These are phyloP conservation scores for Ricinus communis DNA, from an alignment of 345 rosid species.

Conservation along the genomic window DNA sequence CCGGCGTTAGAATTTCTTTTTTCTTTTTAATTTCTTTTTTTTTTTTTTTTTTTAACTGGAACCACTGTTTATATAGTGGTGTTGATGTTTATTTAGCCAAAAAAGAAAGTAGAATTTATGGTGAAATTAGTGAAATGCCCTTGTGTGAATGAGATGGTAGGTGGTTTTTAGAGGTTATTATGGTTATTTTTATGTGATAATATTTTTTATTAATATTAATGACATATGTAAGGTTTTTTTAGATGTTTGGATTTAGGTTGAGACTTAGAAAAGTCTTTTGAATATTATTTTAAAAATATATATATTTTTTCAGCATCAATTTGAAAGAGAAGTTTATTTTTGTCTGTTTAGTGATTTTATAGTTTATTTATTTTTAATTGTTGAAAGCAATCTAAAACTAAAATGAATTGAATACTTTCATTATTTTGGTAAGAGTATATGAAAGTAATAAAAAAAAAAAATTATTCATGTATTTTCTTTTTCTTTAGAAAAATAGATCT, in stretches of 20 bases:
- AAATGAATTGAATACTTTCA: too few species aligned
- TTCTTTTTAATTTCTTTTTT: neutral
- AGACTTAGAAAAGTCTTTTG: neutral
- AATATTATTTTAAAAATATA: neutral
- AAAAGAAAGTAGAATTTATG: neutral
- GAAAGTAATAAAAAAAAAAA: too few species aligned
- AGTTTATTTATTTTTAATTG: too few species aligned
- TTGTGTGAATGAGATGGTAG: neutral
- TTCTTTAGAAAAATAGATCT: too few species aligned
- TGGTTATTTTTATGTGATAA: slow-evolving; percentile 8
- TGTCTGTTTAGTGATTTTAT: too few species aligned
- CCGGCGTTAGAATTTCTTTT: neutral
- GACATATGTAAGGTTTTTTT: neutral
- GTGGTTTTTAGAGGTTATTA: neutral
- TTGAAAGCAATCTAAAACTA: too few species aligned
- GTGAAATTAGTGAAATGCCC: neutral
- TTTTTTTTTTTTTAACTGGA: neutral
- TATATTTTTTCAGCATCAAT: neutral
- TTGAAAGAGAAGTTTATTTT: neutral
- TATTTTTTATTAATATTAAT: slow-evolving; percentile 1
- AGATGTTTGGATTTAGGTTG: slow-evolving; percentile 6
- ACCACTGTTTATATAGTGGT: slow-evolving; percentile 1
- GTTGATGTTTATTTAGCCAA: neutral
- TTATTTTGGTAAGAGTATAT: too few species aligned
- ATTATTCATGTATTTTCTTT: too few species aligned